Evolutionary conservation across 2,329 filamentous ascomycete species (phyloP).

Genomic region (Dendrostoma leiphaemia): DNA sequence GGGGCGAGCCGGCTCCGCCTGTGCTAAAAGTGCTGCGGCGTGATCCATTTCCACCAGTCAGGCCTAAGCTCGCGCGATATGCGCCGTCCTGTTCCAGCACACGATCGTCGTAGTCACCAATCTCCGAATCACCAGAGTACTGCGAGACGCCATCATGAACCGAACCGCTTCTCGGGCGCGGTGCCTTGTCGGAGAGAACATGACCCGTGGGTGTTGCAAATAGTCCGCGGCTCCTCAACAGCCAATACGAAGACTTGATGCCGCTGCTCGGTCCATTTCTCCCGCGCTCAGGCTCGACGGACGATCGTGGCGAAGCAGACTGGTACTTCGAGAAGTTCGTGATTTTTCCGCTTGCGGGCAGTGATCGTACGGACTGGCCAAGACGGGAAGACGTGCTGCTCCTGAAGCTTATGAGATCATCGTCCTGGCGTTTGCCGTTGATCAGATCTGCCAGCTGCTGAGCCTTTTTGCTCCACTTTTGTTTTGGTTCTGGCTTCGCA

Average conservation of each 20-base stretch:
- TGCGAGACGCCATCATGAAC: slow-evolving; percentile 12
- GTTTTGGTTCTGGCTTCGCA: slow-evolving; percentile 10
- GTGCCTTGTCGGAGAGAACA: slow-evolving; percentile 16
- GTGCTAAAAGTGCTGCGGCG: slow-evolving; percentile 13
- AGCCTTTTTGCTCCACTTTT: slow-evolving; percentile 15
- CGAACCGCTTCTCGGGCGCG: slow-evolving; percentile 3
- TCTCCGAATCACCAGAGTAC: slow-evolving; percentile 17
- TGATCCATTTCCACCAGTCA: slow-evolving; percentile 8
- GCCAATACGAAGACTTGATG: slow-evolving; percentile 18
- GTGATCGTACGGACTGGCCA: slow-evolving; percentile 15
- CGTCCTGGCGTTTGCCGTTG: slow-evolving; percentile 17
- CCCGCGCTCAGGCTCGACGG: slow-evolving; percentile 12
- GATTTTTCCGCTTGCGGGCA: slow-evolving; percentile 7
- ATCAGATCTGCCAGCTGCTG: slow-evolving; percentile 15
- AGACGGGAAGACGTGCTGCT: slow-evolving; percentile 18
- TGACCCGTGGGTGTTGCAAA: slow-evolving; percentile 18
- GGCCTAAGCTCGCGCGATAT: slow-evolving; percentile 15
- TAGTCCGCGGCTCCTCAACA: slow-evolving; percentile 14
- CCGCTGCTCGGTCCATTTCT: slow-evolving; percentile 13
- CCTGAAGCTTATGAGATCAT: slow-evolving; percentile 18
- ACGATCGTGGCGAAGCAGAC: slow-evolving; percentile 18
- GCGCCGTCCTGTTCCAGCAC: slow-evolving; percentile 17
- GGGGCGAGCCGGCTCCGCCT: slow-evolving; percentile 11
- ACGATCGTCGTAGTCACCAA: slow-evolving; percentile 15
- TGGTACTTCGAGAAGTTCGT: slow-evolving; percentile 20